These are phyloP conservation scores for Salvia hispanica DNA, from an alignment of 257 asterid species.

Conservation along the genomic window DNA sequence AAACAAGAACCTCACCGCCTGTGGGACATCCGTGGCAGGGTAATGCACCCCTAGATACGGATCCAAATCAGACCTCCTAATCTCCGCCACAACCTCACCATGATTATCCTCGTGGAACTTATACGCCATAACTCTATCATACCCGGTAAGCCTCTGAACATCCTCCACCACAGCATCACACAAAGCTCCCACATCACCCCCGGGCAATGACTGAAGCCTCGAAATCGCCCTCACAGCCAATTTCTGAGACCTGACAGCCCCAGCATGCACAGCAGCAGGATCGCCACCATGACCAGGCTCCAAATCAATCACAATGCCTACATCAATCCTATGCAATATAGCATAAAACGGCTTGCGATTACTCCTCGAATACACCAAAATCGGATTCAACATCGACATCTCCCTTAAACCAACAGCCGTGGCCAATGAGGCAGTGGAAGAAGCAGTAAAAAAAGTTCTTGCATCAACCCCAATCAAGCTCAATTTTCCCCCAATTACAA, in stretches of 20 bases:
- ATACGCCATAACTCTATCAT: conserved; percentile 71
- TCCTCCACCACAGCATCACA: conserved; percentile 64
- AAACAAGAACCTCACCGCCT: conserved; percentile 65
- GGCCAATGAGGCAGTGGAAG: conserved; percentile 44
- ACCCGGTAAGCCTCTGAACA: conserved; percentile 61
- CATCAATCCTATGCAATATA: conserved; percentile 66
- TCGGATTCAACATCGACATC: conserved; percentile 59
- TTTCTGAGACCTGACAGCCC: conserved; percentile 60
- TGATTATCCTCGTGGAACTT: conserved; percentile 71
- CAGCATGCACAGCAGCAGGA: conserved; percentile 47
- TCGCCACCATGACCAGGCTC: conserved; percentile 65
- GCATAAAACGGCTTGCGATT: conserved; percentile 57
- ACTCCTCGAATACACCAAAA: conserved; percentile 52
- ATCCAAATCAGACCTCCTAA: conserved; percentile 57
- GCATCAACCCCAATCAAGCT: conserved; percentile 58
- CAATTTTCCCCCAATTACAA: conserved; percentile 8
- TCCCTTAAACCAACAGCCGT: conserved; percentile 47
- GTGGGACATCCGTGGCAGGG: conserved; percentile 74
- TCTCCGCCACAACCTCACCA: conserved; percentile 67
- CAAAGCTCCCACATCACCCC: conserved; percentile 53
- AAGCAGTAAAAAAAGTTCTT: conserved; percentile 48
- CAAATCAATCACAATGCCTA: conserved; percentile 66
- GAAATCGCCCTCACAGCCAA: conserved; percentile 57
- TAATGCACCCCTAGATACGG: conserved; percentile 69
- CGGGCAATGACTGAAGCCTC: conserved; percentile 55